Percentiles rank a stretch among this genome's conserved stretches.
Conservation (phyloP, 768 basidiomycete genomes). For the Hygrophoropsis aurantiaca region DNA sequence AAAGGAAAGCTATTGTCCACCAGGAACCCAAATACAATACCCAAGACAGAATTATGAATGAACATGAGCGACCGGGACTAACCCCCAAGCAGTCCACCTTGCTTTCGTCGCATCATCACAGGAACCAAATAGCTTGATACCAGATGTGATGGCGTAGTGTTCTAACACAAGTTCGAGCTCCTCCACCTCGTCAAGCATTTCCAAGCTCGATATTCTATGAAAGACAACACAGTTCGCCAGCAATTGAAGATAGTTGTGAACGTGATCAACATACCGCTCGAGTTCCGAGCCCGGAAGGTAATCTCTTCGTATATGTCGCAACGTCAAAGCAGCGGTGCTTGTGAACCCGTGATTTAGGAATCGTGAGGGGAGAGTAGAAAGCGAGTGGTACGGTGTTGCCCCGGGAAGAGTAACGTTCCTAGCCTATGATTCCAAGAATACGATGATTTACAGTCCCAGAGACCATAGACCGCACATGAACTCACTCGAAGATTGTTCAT, state of each 20-base stretch:
- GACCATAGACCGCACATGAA: neutral
- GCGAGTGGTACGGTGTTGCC: conserved; percentile 56
- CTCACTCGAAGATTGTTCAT: conserved; percentile 77
- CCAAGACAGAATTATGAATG: too few relatives aligned
- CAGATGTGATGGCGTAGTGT: conserved; percentile 91
- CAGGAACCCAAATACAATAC: too few relatives aligned
- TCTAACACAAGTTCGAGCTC: conserved; percentile 87
- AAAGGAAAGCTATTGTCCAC: too few relatives aligned
- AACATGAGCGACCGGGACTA: neutral
- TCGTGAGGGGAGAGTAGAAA: conserved; percentile 54
- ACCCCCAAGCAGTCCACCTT: conserved; percentile 18
- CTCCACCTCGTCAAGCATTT: conserved; percentile 92
- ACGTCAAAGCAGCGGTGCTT: conserved; percentile 53
- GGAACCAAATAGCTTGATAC: conserved; percentile 5
- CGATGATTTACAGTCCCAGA: conserved; percentile 1
- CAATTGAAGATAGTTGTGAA: neutral
- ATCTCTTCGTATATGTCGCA: conserved; percentile 64
- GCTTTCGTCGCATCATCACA: neutral
- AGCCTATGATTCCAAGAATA: too few relatives aligned
- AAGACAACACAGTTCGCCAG: neutral
- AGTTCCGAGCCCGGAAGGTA: conserved; percentile 52
- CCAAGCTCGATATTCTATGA: conserved; percentile 71
- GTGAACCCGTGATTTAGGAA: conserved; percentile 61
- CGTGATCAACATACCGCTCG: conserved; percentile 47
- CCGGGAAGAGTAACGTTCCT: conserved; percentile 78